Conservation (phyloP, 2,329 filamentous ascomycete species). For the Ophiostoma fasciatum region DNA sequence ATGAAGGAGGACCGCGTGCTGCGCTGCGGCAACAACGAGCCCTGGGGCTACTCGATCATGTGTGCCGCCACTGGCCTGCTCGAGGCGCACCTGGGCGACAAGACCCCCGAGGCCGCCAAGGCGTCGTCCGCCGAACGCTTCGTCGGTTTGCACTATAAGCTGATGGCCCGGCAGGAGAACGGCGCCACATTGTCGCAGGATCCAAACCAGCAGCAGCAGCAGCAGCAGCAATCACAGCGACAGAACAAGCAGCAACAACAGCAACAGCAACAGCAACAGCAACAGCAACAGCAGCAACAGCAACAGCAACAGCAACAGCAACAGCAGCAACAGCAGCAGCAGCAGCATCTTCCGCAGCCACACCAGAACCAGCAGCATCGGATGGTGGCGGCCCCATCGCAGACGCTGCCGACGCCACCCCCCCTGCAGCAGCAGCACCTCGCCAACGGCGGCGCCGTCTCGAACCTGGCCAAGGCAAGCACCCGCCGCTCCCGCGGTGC, state of each 20-base stretch:
- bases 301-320: neutral
- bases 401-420: neutral
- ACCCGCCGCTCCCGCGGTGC: too few species aligned
- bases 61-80: conserved; percentile 44
- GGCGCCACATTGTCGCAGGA: too few species aligned
- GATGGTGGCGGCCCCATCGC: too few species aligned
- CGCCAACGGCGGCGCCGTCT: conserved; percentile 1
- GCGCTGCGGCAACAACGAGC: conserved; percentile 48
- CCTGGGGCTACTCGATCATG: conserved; percentile 50
- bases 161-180: conserved; percentile 40
- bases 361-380: neutral
- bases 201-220: conserved; percentile 1
- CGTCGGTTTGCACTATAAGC: conserved; percentile 41
- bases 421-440: conserved; percentile 1
- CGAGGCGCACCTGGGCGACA: conserved; percentile 43
- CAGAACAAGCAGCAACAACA: neutral
- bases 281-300: neutral
- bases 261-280: neutral
- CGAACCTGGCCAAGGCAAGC: conserved; percentile 4
- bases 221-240: neutral
- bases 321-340: neutral
- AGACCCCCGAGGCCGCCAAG: conserved; percentile 41
- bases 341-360: neutral
- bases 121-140: conserved; percentile 44
- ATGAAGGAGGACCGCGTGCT: conserved; percentile 48